Percentiles rank a stretch among this genome's conserved stretches.
Evolutionary conservation across 192 early-diverging fungal species (phyloP).

Genomic region (Mortierella alpina): DNA sequence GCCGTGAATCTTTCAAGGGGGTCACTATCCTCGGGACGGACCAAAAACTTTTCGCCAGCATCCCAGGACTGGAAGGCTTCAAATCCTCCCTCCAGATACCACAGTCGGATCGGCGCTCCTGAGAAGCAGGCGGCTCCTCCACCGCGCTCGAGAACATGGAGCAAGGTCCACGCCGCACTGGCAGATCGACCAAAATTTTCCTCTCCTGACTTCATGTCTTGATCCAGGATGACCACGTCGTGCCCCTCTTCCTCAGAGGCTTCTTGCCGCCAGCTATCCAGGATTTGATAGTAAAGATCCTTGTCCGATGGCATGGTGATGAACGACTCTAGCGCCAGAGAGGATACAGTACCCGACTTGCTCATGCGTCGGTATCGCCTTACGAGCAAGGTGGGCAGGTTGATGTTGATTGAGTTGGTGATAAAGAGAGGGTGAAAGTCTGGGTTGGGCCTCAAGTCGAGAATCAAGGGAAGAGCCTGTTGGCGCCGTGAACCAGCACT

Average conservation of each 20-base stretch:
- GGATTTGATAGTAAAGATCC: constrained; percentile 53
- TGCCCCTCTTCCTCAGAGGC: constrained; percentile 2
- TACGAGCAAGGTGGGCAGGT: constrained; percentile 62
- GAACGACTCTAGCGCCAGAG: constrained; percentile 65
- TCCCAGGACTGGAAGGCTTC: constrained; percentile 59
- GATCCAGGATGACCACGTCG: constrained; percentile 60
- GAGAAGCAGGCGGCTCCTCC: constrained; percentile 20
- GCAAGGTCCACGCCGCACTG: constrained; percentile 61
- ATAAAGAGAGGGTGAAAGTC: constrained; percentile 54
- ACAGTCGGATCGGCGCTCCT: constrained; percentile 29
- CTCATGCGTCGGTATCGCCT: constrained; percentile 58
- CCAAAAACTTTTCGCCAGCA: constrained; percentile 31
- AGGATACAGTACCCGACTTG: constrained; percentile 45
- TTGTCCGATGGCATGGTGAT: constrained; percentile 63
- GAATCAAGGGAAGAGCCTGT: constrained; percentile 23
- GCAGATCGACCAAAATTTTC: constrained; percentile 53
- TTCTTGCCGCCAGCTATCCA: constrained; percentile 26
- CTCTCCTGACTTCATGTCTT: constrained; percentile 56
- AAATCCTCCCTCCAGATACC: constrained; percentile 64
- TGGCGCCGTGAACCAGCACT: constrained; percentile 27
- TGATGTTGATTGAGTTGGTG: constrained; percentile 61
- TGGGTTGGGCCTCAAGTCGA: constrained; percentile 58
- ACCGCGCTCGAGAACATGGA: constrained; percentile 59
- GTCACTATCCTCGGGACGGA: neutral
- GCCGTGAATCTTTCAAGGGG: neutral